Conservation (phyloP, 768 basidiomycete species). For the Dentipellis sp. region DNA sequence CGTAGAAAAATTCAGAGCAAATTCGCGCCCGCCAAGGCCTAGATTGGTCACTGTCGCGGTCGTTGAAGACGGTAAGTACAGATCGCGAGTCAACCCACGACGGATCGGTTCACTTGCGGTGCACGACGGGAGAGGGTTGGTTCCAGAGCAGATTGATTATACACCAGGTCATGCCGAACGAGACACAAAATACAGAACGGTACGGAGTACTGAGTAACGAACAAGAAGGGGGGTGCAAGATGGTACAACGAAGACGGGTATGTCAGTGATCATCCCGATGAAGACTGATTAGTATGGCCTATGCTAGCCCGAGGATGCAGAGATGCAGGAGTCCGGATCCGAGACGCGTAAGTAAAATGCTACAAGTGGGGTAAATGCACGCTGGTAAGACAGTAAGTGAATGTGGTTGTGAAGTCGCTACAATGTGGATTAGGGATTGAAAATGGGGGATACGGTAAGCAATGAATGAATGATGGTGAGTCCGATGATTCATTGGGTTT, state of each 20-base stretch:
- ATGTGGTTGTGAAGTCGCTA: background rate
- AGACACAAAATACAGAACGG: background rate
- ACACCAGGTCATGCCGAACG: conserved; percentile 9
- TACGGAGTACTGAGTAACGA: background rate
- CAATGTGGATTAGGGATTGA: conserved; percentile 13
- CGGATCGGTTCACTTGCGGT: too few species aligned
- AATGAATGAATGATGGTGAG: conserved; percentile 4
- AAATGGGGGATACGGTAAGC: background rate
- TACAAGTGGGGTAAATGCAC: conserved; percentile 9
- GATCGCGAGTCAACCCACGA: too few species aligned
- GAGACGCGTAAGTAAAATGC: conserved; percentile 5
- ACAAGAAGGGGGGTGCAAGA: background rate
- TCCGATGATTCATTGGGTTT: conserved; percentile 3
- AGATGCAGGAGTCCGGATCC: background rate
- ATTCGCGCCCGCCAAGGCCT: too few species aligned
- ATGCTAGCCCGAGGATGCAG: conserved; percentile 3
- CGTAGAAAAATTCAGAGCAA: too few species aligned
- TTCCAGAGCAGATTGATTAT: conserved; percentile 20
- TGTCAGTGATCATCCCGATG: background rate
- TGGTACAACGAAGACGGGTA: background rate
- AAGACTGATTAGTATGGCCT: conserved; percentile 8
- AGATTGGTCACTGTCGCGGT: too few species aligned
- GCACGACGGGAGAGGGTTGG: background rate
- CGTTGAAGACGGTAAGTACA: too few species aligned
- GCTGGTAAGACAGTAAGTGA: background rate